Evolutionary conservation across 23 red algal genomes (phyloP), one percentile per base, ranked within the genome.

Genomic region (Cyanidiococcus yangmingshanensis): DNA sequence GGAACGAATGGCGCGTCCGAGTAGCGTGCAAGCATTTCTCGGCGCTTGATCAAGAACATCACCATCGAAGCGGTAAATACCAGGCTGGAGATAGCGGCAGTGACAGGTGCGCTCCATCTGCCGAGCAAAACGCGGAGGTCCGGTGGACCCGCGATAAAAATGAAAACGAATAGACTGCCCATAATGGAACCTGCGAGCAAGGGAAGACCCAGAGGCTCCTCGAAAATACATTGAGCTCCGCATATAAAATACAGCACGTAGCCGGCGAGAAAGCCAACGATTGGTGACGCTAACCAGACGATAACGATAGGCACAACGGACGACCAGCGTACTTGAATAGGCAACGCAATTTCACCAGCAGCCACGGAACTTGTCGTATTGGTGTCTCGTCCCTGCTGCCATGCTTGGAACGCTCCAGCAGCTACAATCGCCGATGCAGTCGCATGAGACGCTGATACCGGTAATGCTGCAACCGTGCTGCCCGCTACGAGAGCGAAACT

Each of bases 161-260:
- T 21, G 45, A 54, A 54, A 54, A 54, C 21, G 45, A 21, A 54
- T 54, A 54, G 21, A 54, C 12, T 54, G 21, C 45, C 45, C 12
- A 54, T 54, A 21, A 54, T 54, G 7, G 45, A 7, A 21, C 45
- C 45, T 15, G 45, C 45, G 45, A 54, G 45, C 45, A 54, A 54
- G 45, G 45, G 45, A 15, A 54, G 45, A 15, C 45, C 45, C 45
- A 54, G 45, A 54, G 21, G 12, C 45, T 54, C 45, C 45, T 54
- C 45, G 45, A 21, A 54, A 21, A 54, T 54, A 54, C 45, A 54
- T 7, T 21, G 45, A 54, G 45, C 45, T 54, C 45, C 45, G 45
- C 45, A 54, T 15, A 54, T 54, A 54, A 54, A 54, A 54, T 54
- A 54, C 45, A 54, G 45, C 45, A 54, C 45, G 45, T 54, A 54